Evolutionary conservation across 2,329 filamentous ascomycete species (phyloP).

Genomic region (Aspergillus glaucus): DNA sequence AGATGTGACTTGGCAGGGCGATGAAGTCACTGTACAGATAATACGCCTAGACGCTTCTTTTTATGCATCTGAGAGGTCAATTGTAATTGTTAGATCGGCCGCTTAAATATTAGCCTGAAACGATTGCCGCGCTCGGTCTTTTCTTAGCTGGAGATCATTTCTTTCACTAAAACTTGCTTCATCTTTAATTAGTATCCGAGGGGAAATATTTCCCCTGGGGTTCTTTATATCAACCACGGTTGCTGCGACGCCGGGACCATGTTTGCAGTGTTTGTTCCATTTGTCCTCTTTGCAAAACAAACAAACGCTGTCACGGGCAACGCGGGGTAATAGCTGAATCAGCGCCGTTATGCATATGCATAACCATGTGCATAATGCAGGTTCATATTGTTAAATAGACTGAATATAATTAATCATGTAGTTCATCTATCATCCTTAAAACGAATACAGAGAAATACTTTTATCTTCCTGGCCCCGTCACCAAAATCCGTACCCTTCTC

Average conservation of each 20-base stretch:
- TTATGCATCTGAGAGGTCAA: background rate
- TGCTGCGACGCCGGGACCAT: background rate
- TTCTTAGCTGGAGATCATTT: background rate
- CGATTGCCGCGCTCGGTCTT: background rate
- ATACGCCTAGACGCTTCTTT: background rate
- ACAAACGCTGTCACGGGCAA: background rate
- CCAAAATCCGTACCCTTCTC: constrained; percentile 54
- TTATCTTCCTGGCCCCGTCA: constrained; percentile 24
- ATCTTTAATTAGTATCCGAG: background rate
- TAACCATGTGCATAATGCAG: constrained; percentile 23
- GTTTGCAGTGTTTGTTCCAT: background rate
- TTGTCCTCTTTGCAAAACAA: background rate
- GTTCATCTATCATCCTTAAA: background rate
- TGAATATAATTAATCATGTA: constrained; percentile 1
- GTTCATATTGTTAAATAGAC: constrained; percentile 23
- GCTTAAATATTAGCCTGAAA: background rate
- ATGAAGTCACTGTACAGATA: background rate
- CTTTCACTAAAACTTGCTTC: background rate
- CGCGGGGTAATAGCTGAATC: background rate
- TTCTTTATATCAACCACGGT: background rate
- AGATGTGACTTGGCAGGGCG: background rate
- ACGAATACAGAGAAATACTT: background rate
- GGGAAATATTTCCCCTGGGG: background rate
- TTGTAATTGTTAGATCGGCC: background rate
- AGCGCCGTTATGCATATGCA: background rate